Percentiles rank a stretch among this genome's conserved stretches.
phyloP scores from a whole-genome alignment of 371 early-diverging fungal species.

The Choanephora cucurbitarum region DNA sequence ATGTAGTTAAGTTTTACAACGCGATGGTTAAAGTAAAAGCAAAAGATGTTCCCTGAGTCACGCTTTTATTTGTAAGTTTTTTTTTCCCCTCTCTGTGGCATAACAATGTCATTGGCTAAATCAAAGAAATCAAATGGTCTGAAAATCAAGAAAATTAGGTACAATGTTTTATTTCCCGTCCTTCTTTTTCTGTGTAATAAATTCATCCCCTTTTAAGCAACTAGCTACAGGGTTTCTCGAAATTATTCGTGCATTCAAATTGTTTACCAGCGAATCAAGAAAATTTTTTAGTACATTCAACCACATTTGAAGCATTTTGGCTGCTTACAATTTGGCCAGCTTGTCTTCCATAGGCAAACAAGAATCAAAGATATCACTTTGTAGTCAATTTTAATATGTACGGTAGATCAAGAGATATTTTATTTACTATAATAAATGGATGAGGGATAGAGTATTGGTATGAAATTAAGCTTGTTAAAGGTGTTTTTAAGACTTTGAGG shows the following conservation, averaged over 20 bases:
- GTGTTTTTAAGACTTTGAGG: conserved; percentile 21
- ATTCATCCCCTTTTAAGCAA: too few relatives aligned
- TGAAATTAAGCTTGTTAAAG: conserved; percentile 21
- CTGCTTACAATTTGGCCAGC: background rate
- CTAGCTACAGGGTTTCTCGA: too few relatives aligned
- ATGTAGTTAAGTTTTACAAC: conserved; percentile 9
- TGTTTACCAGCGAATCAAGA: conserved; percentile 10
- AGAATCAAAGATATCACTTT: conserved; percentile 6
- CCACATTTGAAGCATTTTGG: conserved; percentile 3
- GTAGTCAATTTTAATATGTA: conserved; percentile 11
- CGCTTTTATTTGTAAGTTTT: too few relatives aligned
- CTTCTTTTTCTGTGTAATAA: too few relatives aligned
- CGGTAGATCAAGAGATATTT: conserved; percentile 5
- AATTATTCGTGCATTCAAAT: conserved; percentile 4
- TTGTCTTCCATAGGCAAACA: background rate
- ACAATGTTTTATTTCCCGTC: too few relatives aligned
- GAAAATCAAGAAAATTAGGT: too few relatives aligned
- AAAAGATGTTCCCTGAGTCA: too few relatives aligned
- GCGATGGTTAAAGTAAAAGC: background rate
- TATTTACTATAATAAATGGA: conserved; percentile 15
- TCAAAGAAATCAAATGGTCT: too few relatives aligned
- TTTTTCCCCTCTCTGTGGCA: too few relatives aligned
- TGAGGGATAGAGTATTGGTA: conserved; percentile 10
- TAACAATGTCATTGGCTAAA: too few relatives aligned
- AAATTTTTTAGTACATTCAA: conserved; percentile 1